phyloP scores from a whole-genome alignment of 768 basidiomycete genomes.

The Lactarius trivialis region DNA sequence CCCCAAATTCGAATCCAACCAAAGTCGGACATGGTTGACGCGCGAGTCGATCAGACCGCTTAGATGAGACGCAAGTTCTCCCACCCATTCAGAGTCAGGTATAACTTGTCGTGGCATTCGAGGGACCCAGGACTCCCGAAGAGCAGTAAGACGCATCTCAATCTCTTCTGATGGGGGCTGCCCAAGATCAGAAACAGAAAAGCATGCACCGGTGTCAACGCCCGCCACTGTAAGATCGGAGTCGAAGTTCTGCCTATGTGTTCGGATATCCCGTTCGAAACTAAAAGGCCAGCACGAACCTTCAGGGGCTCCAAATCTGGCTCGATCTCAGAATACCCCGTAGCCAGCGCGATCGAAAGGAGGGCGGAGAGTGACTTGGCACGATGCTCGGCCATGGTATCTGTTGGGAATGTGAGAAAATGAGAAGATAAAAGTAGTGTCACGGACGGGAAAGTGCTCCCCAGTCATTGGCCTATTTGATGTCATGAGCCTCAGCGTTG shows the following conservation, averaged over 20 bases:
- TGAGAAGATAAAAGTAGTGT: not conserved
- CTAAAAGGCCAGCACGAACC: slow-evolving; percentile 28
- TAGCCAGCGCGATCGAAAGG: slow-evolving; percentile 42
- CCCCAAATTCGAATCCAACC: slow-evolving; percentile 45
- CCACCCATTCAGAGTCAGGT: slow-evolving; percentile 39
- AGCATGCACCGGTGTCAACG: slow-evolving; percentile 33
- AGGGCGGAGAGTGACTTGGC: slow-evolving; percentile 33
- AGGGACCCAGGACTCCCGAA: slow-evolving; percentile 29
- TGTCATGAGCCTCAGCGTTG: not conserved
- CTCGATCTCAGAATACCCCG: slow-evolving; percentile 41
- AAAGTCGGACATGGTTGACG: slow-evolving; percentile 41
- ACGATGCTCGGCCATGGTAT: slow-evolving; percentile 45
- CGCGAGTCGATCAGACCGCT: slow-evolving; percentile 37
- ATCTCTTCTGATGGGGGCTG: slow-evolving; percentile 22
- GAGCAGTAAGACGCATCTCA: slow-evolving; percentile 26
- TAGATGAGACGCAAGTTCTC: slow-evolving; percentile 35
- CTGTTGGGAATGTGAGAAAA: slow-evolving; percentile 25
- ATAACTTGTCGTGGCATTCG: slow-evolving; percentile 31
- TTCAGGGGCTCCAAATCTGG: slow-evolving; percentile 45
- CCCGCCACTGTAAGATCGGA: slow-evolving; percentile 37
- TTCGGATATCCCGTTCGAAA: not conserved
- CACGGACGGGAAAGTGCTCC: slow-evolving; percentile 53
- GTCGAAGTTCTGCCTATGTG: slow-evolving; percentile 41
- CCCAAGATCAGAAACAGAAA: slow-evolving; percentile 29
- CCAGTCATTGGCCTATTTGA: slow-evolving; percentile 53